Evolutionary conservation across 768 basidiomycete species (phyloP).

Genomic region (Mycena indigotica): DNA sequence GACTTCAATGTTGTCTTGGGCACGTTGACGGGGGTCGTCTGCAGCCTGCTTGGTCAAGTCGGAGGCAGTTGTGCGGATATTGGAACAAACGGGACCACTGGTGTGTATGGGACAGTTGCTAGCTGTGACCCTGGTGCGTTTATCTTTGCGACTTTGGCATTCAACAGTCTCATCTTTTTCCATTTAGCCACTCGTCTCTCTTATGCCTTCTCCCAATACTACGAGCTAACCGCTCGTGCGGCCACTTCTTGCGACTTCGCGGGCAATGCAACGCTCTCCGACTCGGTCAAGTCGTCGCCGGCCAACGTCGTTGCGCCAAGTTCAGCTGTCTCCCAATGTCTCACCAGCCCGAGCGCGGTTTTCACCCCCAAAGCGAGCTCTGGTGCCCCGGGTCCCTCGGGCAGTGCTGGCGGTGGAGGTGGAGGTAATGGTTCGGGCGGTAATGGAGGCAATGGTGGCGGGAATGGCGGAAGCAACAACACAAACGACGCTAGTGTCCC

Average conservation of each 20-base stretch:
- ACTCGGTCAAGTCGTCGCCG: not conserved
- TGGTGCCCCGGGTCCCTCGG: not conserved
- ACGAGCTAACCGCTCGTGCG: slow-evolving; percentile 11
- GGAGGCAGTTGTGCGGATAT: slow-evolving; percentile 71
- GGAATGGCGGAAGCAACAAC: not conserved
- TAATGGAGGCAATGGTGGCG: not conserved
- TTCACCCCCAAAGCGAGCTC: slow-evolving; percentile 14
- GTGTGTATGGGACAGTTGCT: slow-evolving; percentile 75
- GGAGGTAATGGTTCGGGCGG: slow-evolving; percentile 1
- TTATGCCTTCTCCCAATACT: slow-evolving; percentile 22
- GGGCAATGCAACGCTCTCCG: slow-evolving; percentile 16
- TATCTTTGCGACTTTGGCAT: not conserved
- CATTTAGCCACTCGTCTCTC: slow-evolving; percentile 14
- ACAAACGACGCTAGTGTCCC: not conserved
- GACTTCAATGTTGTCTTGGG: slow-evolving; percentile 67
- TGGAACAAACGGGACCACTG: slow-evolving; percentile 69
- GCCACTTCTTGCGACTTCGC: slow-evolving; percentile 16
- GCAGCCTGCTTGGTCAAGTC: slow-evolving; percentile 68
- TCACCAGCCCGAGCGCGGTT: slow-evolving; percentile 14
- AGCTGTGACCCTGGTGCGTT: slow-evolving; percentile 76
- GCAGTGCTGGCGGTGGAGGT: not conserved
- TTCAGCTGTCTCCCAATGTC: slow-evolving; percentile 4
- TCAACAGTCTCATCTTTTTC: not conserved
- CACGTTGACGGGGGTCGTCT: slow-evolving; percentile 64
- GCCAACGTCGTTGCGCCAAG: not conserved